Conservation (phyloP, 2,329 filamentous ascomycete genomes). For the Aspergillus sp. region DNA sequence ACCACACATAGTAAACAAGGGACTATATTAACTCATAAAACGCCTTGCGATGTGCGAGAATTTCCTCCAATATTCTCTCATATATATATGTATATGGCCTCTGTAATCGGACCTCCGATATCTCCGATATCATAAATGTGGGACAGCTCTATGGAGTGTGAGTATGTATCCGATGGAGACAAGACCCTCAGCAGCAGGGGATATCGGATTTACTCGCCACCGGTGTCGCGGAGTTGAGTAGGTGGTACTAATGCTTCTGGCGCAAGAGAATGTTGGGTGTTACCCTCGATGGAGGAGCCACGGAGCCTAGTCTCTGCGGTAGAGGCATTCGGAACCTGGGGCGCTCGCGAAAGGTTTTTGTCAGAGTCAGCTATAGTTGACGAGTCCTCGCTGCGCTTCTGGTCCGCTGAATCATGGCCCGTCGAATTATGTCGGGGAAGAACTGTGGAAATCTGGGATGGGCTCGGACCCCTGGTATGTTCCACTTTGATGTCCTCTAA, state of each 20-base stretch:
- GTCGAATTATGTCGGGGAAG: background rate
- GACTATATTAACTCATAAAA: background rate
- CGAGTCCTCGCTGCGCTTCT: constrained; percentile 2
- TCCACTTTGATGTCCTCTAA: constrained; percentile 1
- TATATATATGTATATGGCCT: background rate
- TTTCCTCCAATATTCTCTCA: no score
- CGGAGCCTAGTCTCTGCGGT: constrained; percentile 8
- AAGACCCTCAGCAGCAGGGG: background rate
- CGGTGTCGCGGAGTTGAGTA: background rate
- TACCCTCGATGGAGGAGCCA: constrained; percentile 15
- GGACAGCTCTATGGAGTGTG: background rate
- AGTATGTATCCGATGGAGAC: no score
- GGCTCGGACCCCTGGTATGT: background rate
- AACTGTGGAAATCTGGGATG: background rate
- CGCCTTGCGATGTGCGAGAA: background rate
- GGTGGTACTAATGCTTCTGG: constrained; percentile 1
- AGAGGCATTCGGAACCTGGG: constrained; percentile 8
- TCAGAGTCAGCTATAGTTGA: background rate
- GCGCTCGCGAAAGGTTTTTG: background rate
- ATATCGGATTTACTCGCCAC: background rate
- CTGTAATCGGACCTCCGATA: background rate
- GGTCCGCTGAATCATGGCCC: background rate
- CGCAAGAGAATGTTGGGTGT: constrained; percentile 5
- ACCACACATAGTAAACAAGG: no score
- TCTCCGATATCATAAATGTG: background rate